Percentiles rank a stretch among this genome's conserved stretches.
These are phyloP conservation scores for Stylosanthes scabra DNA, from an alignment of 331 rosid genomes.

Conservation along the genomic window DNA sequence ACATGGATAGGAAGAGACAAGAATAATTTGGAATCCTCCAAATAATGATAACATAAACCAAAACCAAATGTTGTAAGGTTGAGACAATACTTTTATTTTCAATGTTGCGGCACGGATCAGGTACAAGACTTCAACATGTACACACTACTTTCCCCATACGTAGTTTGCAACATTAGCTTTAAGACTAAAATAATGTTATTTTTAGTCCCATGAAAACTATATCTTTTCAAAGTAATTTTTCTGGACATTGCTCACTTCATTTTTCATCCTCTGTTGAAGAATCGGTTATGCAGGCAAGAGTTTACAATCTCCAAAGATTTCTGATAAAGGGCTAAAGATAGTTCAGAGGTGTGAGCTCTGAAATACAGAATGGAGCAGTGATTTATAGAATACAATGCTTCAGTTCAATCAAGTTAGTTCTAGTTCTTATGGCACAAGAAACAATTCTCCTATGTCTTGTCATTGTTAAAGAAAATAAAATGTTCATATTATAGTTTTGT, in stretches of 20 bases:
- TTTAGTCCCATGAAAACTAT: background rate
- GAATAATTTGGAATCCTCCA: background rate
- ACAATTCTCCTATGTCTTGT: too few relatives aligned
- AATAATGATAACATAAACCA: background rate
- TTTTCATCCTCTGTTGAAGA: background rate
- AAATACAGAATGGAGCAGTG: too few relatives aligned
- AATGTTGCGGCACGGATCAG: background rate
- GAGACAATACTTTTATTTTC: background rate
- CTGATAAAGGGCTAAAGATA: too few relatives aligned
- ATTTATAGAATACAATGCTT: too few relatives aligned
- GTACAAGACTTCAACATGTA: background rate
- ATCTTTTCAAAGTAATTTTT: background rate
- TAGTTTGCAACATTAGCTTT: background rate
- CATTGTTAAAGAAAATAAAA: too few relatives aligned
- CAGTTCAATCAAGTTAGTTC: too few relatives aligned
- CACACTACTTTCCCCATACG: background rate
- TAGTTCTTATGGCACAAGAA: too few relatives aligned
- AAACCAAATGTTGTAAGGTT: background rate
- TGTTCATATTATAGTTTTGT: slow-evolving; percentile 1
- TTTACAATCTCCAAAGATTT: too few relatives aligned
- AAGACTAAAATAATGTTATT: background rate
- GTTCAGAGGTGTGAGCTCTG: too few relatives aligned
- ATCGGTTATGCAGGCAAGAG: too few relatives aligned
- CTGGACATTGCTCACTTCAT: background rate
- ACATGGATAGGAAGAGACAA: background rate